Conservation (phyloP, 805 yeast genomes). For the Wickerhamomyces alni region DNA sequence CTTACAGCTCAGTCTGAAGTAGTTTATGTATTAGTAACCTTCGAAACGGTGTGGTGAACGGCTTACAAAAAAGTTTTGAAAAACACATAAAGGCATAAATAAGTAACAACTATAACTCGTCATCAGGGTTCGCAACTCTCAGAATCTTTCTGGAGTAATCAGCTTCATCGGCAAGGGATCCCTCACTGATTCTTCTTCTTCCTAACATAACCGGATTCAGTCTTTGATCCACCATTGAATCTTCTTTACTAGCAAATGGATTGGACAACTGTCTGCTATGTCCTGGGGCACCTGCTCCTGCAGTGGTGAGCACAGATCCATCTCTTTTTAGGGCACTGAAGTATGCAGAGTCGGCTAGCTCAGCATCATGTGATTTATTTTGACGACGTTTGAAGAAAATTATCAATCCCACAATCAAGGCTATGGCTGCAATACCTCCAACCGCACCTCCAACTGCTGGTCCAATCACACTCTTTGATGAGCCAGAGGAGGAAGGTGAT, state of each 20-base stretch:
- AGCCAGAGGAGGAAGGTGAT: conserved; percentile 17
- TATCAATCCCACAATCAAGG: conserved; percentile 33
- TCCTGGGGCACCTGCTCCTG: neutral
- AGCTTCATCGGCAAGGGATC: conserved; percentile 80
- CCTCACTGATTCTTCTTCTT: conserved; percentile 77
- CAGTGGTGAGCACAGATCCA: conserved; percentile 14
- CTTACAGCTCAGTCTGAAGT: too few relatives aligned
- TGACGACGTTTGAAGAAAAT: conserved; percentile 32
- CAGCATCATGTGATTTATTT: conserved; percentile 32
- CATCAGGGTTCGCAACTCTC: conserved; percentile 87
- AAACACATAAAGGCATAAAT: too few relatives aligned
- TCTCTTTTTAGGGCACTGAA: conserved; percentile 52
- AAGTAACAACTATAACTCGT: conserved; percentile 12
- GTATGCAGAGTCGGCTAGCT: conserved; percentile 50
- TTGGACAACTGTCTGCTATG: conserved; percentile 35
- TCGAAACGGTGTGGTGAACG: too few relatives aligned
- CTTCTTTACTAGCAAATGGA: conserved; percentile 61
- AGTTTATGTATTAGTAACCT: too few relatives aligned
- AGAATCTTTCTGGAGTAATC: conserved; percentile 76
- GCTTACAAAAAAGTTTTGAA: too few relatives aligned
- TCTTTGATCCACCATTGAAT: conserved; percentile 52
- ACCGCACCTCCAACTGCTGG: conserved; percentile 62
- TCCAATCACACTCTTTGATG: conserved; percentile 32
- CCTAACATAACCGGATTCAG: conserved; percentile 75
- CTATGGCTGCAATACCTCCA: conserved; percentile 47